These are phyloP conservation scores for Silene uniflora DNA, from an alignment of 148 eudicot species.

Conservation along the genomic window DNA sequence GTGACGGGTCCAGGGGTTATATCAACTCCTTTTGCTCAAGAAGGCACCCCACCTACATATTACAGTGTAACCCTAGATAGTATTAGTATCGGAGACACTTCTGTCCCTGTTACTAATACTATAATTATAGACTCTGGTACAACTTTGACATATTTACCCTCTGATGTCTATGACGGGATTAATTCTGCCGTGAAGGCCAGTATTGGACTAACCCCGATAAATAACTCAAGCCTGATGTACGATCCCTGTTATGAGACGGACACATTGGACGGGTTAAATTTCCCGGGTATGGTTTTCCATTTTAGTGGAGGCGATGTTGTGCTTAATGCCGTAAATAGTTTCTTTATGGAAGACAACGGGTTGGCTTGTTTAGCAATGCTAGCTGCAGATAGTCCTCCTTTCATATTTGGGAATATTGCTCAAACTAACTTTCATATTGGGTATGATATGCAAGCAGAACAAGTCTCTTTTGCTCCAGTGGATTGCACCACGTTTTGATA, in stretches of 20 bases:
- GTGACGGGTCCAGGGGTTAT: slow-evolving; percentile 22
- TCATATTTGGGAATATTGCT: slow-evolving; percentile 29
- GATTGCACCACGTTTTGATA: slow-evolving; percentile 16
- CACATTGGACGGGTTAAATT: neutral
- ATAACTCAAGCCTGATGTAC: neutral
- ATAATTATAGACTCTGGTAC: slow-evolving; percentile 32
- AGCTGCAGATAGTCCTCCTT: neutral
- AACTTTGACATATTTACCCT: slow-evolving; percentile 13
- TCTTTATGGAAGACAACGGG: neutral
- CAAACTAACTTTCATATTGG: slow-evolving; percentile 25
- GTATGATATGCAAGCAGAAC: slow-evolving; percentile 17
- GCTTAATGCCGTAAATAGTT: slow-evolving; percentile 22
- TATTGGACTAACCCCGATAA: neutral
- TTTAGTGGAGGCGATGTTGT: slow-evolving; percentile 32
- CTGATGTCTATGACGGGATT: slow-evolving; percentile 16
- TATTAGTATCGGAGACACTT: slow-evolving; percentile 20
- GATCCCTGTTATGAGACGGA: slow-evolving; percentile 20
- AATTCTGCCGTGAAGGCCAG: neutral
- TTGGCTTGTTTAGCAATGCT: slow-evolving; percentile 26
- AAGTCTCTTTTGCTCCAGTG: slow-evolving; percentile 22
- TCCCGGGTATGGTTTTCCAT: slow-evolving; percentile 24
- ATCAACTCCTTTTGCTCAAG: slow-evolving; percentile 21
- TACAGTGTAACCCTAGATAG: slow-evolving; percentile 26
- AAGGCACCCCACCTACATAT: slow-evolving; percentile 8
- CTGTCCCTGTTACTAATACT: slow-evolving; percentile 1